Conservation (phyloP, 345 rosid genomes). For the Boechera divaricarpa region DNA sequence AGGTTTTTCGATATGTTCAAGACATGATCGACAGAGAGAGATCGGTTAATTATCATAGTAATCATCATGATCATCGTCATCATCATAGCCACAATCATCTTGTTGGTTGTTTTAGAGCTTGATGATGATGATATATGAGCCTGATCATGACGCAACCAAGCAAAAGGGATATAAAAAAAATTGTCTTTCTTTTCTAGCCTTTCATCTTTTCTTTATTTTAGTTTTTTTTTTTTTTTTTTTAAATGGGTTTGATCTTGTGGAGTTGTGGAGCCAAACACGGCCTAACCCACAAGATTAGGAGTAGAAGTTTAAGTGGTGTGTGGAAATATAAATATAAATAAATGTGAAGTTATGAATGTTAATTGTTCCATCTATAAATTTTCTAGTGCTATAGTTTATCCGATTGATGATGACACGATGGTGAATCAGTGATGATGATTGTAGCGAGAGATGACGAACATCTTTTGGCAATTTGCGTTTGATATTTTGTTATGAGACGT, state of each 20-base stretch:
- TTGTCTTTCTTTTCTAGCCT: not conserved
- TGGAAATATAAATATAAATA: slow-evolving; percentile 5
- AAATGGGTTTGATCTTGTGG: slow-evolving; percentile 26
- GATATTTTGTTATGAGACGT: slow-evolving; percentile 30
- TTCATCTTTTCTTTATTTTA: not conserved
- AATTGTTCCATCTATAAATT: not conserved
- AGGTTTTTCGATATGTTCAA: slow-evolving; percentile 55
- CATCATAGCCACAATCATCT: slow-evolving; percentile 40
- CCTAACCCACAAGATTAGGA: slow-evolving; percentile 46
- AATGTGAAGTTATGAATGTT: slow-evolving; percentile 14
- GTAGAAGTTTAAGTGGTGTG: slow-evolving; percentile 19
- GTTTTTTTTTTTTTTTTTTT: not conserved
- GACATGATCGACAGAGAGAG: slow-evolving; percentile 61
- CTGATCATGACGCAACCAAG: slow-evolving; percentile 29
- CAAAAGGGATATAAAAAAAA: not conserved
- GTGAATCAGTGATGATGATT: not conserved
- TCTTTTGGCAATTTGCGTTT: slow-evolving; percentile 36
- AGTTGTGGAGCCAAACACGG: slow-evolving; percentile 51
- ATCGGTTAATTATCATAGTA: slow-evolving; percentile 51
- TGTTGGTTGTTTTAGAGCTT: slow-evolving; percentile 71
- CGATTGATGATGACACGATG: slow-evolving; percentile 11
- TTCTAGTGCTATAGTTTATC: slow-evolving; percentile 16
- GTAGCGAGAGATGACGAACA: slow-evolving; percentile 19
- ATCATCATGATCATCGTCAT: slow-evolving; percentile 29
- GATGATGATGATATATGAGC: slow-evolving; percentile 31